Evolutionary conservation across 2,329 filamentous ascomycete species (phyloP).

Genomic region (Hypomyces rosellus): DNA sequence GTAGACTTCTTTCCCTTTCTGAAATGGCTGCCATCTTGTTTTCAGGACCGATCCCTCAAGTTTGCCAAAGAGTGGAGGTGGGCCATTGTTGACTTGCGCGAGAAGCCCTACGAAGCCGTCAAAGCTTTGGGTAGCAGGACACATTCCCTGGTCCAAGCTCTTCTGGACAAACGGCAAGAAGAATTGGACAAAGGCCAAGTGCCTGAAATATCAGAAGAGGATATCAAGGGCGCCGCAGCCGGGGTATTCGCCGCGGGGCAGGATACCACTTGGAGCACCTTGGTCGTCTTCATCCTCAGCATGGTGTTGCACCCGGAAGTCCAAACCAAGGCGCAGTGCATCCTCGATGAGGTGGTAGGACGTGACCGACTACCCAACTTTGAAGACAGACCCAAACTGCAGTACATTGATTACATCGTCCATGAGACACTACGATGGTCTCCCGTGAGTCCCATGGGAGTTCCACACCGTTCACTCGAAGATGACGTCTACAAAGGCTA

Average conservation of each 20-base stretch:
- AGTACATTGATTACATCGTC: conserved; percentile 40
- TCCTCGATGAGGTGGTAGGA: conserved; percentile 43
- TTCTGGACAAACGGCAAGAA: conserved; percentile 20
- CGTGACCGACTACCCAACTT: conserved; percentile 38
- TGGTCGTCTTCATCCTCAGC: conserved; percentile 40
- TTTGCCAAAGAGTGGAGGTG: conserved; percentile 24
- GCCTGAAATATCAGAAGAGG: conserved; percentile 32
- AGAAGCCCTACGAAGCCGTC: conserved; percentile 36
- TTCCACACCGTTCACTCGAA: conserved; percentile 47
- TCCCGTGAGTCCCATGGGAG: conserved; percentile 41
- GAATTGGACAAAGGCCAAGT: conserved; percentile 21
- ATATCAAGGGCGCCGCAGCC: conserved; percentile 44
- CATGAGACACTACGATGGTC: conserved; percentile 40
- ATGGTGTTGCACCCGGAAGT: conserved; percentile 36
- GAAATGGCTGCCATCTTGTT: conserved; percentile 34
- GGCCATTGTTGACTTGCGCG: conserved; percentile 35
- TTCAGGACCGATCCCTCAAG: conserved; percentile 24
- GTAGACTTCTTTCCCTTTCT: conserved; percentile 44
- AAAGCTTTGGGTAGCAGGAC: conserved; percentile 22
- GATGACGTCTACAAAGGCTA: conserved; percentile 53
- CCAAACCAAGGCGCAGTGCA: conserved; percentile 39
- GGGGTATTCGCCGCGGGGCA: conserved; percentile 42
- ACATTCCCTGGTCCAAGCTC: conserved; percentile 22
- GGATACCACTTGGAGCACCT: conserved; percentile 38
- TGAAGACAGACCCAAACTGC: conserved; percentile 36